phyloP scores from a whole-genome alignment of 1,284 basidiomycete species.

The Leccinum discolor region DNA sequence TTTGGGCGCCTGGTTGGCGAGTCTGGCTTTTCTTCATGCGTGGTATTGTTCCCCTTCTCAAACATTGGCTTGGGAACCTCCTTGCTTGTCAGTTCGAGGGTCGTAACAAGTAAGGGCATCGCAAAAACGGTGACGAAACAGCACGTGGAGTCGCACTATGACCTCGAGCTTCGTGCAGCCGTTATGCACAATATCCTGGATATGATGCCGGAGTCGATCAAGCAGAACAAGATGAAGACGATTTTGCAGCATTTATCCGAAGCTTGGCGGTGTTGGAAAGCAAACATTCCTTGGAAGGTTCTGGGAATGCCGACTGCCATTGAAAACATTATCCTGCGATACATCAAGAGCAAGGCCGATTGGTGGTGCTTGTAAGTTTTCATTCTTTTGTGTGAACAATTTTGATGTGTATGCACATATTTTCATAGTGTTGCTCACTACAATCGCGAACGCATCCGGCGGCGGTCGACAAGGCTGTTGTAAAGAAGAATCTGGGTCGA shows the following conservation, averaged over 20 bases:
- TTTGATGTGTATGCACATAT: background rate
- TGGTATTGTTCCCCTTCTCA: constrained; percentile 96
- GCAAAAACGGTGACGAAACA: constrained; percentile 99
- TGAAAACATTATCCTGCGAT: constrained; percentile 98
- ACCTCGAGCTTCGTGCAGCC: constrained; percentile 95
- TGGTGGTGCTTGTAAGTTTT: constrained; percentile 93
- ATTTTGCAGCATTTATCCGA: constrained; percentile 98
- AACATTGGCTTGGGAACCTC: constrained; percentile 97
- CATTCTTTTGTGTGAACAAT: background rate
- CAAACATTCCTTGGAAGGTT: constrained; percentile 98
- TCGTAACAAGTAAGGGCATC: constrained; percentile 93
- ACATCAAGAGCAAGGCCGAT: constrained; percentile 99
- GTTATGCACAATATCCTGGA: constrained; percentile 99
- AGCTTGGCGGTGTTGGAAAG: constrained; percentile 99
- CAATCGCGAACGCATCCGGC: constrained; percentile 92
- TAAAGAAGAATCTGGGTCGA: constrained; percentile 80
- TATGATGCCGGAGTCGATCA: constrained; percentile 99
- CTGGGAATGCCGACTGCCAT: constrained; percentile 98
- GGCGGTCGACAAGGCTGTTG: constrained; percentile 99
- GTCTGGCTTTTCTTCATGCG: constrained; percentile 99
- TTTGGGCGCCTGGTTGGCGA: constrained; percentile 99
- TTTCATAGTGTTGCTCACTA: constrained; percentile 78
- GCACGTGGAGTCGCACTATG: constrained; percentile 98
- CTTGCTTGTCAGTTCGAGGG: constrained; percentile 99
- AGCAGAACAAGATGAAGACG: constrained; percentile 99